Evolutionary conservation across 768 basidiomycete species (phyloP).

Genomic region (Gloeopeniophorella convolvens): DNA sequence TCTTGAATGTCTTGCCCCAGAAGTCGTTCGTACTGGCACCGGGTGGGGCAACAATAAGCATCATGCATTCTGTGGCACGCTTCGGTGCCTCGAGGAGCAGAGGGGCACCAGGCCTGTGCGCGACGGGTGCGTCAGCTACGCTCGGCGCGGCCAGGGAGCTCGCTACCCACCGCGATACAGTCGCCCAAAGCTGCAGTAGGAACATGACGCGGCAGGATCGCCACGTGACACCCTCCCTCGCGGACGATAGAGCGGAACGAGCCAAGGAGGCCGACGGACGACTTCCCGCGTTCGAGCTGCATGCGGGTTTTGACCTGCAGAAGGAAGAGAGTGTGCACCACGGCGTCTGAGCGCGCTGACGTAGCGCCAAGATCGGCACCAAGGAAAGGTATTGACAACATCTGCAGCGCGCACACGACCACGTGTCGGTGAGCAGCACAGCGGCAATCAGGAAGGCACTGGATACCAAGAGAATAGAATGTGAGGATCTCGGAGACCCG

Average conservation of each 20-base stretch:
- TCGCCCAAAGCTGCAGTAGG: slow-evolving; percentile 51
- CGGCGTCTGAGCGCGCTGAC: no score
- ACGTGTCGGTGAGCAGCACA: slow-evolving; percentile 3
- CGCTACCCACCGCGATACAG: slow-evolving; percentile 71
- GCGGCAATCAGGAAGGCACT: neutral
- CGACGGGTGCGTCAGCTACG: no score
- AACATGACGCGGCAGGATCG: slow-evolving; percentile 12
- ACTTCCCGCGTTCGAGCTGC: slow-evolving; percentile 88
- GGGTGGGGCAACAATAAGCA: no score
- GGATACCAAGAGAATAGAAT: slow-evolving; percentile 83
- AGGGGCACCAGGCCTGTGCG: no score
- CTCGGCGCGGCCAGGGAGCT: no score
- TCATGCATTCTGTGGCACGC: no score
- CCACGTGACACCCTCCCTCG: slow-evolving; percentile 84
- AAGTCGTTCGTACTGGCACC: slow-evolving; percentile 91
- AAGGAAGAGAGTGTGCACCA: slow-evolving; percentile 9
- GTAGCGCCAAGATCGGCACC: neutral
- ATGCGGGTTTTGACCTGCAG: slow-evolving; percentile 93
- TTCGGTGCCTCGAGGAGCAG: slow-evolving; percentile 90
- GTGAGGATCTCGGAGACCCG: no score
- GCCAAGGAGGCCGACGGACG: slow-evolving; percentile 73
- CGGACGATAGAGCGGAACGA: slow-evolving; percentile 78
- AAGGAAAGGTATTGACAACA: slow-evolving; percentile 57
- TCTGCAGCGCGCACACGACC: slow-evolving; percentile 38
- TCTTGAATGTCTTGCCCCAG: slow-evolving; percentile 82